Conservation (phyloP, 495 filamentous ascomycete genomes). For the Pseudevernia furfuracea region DNA sequence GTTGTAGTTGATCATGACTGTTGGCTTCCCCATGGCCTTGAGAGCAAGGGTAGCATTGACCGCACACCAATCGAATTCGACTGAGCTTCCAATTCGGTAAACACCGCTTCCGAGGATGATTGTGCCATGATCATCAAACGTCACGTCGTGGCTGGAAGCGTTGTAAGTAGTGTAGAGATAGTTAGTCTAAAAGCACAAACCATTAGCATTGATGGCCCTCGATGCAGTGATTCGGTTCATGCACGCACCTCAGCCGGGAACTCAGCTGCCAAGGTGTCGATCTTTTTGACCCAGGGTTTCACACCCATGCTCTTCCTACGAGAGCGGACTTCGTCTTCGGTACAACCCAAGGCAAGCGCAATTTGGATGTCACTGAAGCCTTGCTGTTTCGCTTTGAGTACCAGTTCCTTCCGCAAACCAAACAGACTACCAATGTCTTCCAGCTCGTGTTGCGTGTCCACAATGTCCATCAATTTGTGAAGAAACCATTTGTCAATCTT, state of each 20-base stretch:
- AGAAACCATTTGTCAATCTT: conserved; percentile 99
- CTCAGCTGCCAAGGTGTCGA: conserved; percentile 92
- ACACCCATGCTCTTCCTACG: conserved; percentile 79
- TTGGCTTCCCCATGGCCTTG: conserved; percentile 88
- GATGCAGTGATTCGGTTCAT: background rate
- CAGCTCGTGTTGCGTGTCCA: conserved; percentile 78
- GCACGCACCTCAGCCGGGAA: conserved; percentile 61
- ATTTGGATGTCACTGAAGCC: conserved; percentile 98
- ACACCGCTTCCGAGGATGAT: conserved; percentile 89
- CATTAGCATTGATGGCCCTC: conserved; percentile 31
- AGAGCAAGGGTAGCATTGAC: conserved; percentile 87
- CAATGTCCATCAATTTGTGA: conserved; percentile 94
- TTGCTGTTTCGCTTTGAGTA: conserved; percentile 89
- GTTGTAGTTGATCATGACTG: conserved; percentile 96
- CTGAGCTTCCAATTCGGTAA: conserved; percentile 93
- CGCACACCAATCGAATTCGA: conserved; percentile 99
- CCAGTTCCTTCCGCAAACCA: conserved; percentile 76
- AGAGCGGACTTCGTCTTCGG: conserved; percentile 84
- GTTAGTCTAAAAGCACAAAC: conserved; percentile 49
- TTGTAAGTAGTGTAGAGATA: conserved; percentile 99
- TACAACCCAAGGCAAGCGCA: conserved; percentile 70
- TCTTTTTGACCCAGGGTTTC: conserved; percentile 89
- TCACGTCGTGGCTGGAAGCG: conserved; percentile 87
- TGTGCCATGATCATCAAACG: conserved; percentile 87
- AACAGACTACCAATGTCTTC: conserved; percentile 81